Evolutionary conservation across 176 grass and related monocot species (phyloP), one percentile per base, ranked within the genome.

Genomic region (Aegilops sharonensis): DNA sequence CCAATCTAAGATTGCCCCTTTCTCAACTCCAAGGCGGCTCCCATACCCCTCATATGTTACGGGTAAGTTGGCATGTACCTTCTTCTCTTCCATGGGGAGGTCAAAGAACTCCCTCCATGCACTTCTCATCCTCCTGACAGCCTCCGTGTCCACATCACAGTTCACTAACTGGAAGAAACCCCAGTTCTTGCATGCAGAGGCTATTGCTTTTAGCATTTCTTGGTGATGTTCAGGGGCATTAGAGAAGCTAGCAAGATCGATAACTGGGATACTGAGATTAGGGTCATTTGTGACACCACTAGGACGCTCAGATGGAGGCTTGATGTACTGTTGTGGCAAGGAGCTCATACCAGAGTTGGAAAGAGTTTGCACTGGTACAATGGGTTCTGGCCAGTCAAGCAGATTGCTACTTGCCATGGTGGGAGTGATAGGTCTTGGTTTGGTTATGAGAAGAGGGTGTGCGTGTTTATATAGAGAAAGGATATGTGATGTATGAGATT

Each of bases 131-230:
- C 65, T 81, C 36, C 78, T 30, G n/a, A 85, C 62, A 29, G 64
- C 64, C 74, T 82, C 92, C 0, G 65, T 68, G 29, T 60, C 57
- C 47, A 97, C 86, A 39, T 72, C 85, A 56, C 94, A 92, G 73
- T 97, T 94, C 74, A 97, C 88, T 54, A 89, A 83, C 40, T 94
- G 94, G 84, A 97, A 97, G 89, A 97, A 97, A 3, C 94, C 92
- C 94, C 92, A 97, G 9, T 89, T 73, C 71, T 77, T 88, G 54
- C 88, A 94, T 57, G 94, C 94, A 12, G 85, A 77, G 24, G 85
- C 82, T 30, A 97, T 42, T 78, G 85, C 85, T 40, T 47, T 75
- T 8, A 89, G 10, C 56, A 66, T 77, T 20, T 37, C 23, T 9
- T 79, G 69, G 31, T 9, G 76, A 18, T 65, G 52, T 72, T 36